Percentiles rank a stretch among this genome's conserved stretches.
These are phyloP conservation scores for Pseudocercospora vitis DNA, from an alignment of 2,329 filamentous ascomycete species.

Conservation along the genomic window DNA sequence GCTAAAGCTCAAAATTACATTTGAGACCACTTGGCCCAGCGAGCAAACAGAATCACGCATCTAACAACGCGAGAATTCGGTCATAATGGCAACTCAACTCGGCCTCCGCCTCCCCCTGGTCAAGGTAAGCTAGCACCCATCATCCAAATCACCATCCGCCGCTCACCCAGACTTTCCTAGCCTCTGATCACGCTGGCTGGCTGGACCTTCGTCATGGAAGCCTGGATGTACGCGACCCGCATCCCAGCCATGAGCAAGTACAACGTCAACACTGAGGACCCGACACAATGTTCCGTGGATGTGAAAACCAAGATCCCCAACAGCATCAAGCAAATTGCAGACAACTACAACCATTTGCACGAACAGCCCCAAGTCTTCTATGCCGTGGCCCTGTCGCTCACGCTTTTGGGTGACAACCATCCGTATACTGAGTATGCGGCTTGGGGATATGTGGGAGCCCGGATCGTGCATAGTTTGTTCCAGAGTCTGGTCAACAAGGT, in stretches of 20 bases:
- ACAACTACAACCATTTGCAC: slow-evolving; percentile 46
- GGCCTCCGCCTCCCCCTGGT: neutral
- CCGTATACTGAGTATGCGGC: slow-evolving; percentile 37
- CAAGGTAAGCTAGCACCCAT: neutral
- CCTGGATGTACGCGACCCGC: slow-evolving; percentile 42
- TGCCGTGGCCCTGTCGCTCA: slow-evolving; percentile 37
- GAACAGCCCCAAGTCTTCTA: slow-evolving; percentile 48
- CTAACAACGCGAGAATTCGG: neutral
- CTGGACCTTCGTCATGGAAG: slow-evolving; percentile 44
- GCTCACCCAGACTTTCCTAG: neutral
- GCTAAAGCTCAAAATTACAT: neutral
- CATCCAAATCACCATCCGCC: neutral
- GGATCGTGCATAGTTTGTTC: slow-evolving; percentile 41
- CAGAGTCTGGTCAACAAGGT: slow-evolving; percentile 39
- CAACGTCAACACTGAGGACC: slow-evolving; percentile 23
- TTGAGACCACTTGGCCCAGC: no score
- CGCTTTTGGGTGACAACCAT: slow-evolving; percentile 26
- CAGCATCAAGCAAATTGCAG: slow-evolving; percentile 33
- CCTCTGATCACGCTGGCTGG: slow-evolving; percentile 36
- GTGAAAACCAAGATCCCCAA: slow-evolving; percentile 22
- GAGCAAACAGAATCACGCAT: neutral
- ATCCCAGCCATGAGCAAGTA: slow-evolving; percentile 38
- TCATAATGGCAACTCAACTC: neutral
- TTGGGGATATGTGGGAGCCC: slow-evolving; percentile 42
- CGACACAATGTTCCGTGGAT: slow-evolving; percentile 14